A percentile compares a stretch with the other conserved stretches of the same genome.
phyloP scores from a whole-genome alignment of 176 grass and related monocot genomes.

The Luzula sylvatica region DNA sequence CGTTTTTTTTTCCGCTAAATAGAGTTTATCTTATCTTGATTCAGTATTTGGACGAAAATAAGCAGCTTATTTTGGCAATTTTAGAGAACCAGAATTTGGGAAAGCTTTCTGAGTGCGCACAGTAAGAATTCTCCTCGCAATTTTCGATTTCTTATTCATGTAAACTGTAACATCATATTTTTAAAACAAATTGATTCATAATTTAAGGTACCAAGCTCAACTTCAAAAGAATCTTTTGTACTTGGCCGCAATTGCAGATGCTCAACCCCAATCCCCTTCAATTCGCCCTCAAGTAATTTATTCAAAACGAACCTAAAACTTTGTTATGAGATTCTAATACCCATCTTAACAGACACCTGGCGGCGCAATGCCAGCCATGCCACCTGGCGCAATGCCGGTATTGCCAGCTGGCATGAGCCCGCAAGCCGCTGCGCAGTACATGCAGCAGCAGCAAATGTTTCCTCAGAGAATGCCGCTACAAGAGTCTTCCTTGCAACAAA shows the following conservation, averaged over 20 bases:
- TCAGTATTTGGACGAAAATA: constrained; percentile 97
- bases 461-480: not conserved
- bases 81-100: constrained; percentile 88
- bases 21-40: constrained; percentile 17
- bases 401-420: constrained; percentile 82
- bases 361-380: constrained; percentile 56
- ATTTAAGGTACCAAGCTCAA: constrained; percentile 83
- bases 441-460: constrained; percentile 55
- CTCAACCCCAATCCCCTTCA: constrained; percentile 62
- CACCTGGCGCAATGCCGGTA: constrained; percentile 58
- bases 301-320: too few species aligned
- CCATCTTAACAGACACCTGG: constrained; percentile 32
- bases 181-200: not conserved
- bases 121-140: constrained; percentile 38
- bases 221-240: constrained; percentile 97
- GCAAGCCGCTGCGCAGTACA: constrained; percentile 54
- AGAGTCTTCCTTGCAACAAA: constrained; percentile 12
- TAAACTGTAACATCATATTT: not conserved
- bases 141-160: constrained; percentile 3
- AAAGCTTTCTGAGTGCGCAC: constrained; percentile 92
- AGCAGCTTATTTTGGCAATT: constrained; percentile 93
- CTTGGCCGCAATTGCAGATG: constrained; percentile 90
- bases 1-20: not conserved
- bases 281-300: constrained; percentile 66
- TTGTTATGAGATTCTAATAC: not conserved